Evolutionary conservation across 2,329 filamentous ascomycete species (phyloP).

Genomic region (Anisogramma anomala): DNA sequence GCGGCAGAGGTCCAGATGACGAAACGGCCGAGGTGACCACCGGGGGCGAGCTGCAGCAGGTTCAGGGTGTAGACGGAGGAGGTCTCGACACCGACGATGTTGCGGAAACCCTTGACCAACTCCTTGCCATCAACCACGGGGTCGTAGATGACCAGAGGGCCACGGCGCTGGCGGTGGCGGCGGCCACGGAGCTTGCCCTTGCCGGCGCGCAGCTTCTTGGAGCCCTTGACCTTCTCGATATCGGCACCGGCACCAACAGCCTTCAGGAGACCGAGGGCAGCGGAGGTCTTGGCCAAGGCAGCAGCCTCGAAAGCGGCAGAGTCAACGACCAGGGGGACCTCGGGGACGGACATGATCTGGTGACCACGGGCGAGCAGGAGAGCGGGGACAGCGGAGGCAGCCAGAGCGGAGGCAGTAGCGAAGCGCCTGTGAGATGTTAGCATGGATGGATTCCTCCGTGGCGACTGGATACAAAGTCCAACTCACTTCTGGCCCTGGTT

Average conservation of each 20-base stretch:
- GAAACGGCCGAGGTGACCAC: slow-evolving; percentile 98
- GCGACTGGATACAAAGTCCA: not conserved
- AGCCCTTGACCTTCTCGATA: slow-evolving; percentile 89
- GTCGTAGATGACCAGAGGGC: slow-evolving; percentile 96
- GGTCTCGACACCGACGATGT: slow-evolving; percentile 97
- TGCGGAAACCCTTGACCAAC: slow-evolving; percentile 90
- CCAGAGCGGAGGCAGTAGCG: slow-evolving; percentile 92
- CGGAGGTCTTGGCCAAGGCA: slow-evolving; percentile 76
- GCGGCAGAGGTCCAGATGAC: slow-evolving; percentile 97
- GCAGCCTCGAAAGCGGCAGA: slow-evolving; percentile 74
- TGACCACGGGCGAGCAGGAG: slow-evolving; percentile 96
- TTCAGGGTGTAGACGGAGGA: slow-evolving; percentile 87
- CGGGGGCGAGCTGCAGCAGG: slow-evolving; percentile 97
- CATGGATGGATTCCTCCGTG: not conserved
- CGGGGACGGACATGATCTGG: slow-evolving; percentile 81
- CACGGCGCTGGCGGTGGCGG: slow-evolving; percentile 94
- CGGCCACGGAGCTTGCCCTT: slow-evolving; percentile 98
- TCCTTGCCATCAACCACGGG: slow-evolving; percentile 91
- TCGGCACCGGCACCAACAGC: slow-evolving; percentile 83
- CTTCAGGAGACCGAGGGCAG: slow-evolving; percentile 77
- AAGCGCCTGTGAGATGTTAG: slow-evolving; percentile 56
- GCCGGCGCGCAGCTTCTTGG: slow-evolving; percentile 92
- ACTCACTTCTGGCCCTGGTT: slow-evolving; percentile 93
- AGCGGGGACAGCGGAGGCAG: slow-evolving; percentile 87
- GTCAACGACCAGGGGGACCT: slow-evolving; percentile 95